Base-by-base conservation (phyloP, 352 stramenopile genomes). In the Phytophthora pseudosyringae region DNA sequence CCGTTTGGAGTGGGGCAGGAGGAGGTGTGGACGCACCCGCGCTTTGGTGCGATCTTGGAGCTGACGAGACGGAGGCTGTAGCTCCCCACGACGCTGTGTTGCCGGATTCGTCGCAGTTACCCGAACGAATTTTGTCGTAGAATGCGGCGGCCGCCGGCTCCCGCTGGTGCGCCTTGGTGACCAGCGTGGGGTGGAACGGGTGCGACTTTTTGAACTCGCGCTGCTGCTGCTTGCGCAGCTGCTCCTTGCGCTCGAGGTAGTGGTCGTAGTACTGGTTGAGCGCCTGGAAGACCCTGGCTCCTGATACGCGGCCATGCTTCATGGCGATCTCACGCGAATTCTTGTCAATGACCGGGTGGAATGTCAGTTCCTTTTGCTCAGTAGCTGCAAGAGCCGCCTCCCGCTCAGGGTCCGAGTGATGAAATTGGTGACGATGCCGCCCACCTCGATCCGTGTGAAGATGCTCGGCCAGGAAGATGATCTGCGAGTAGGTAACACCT, bases 191-290 rank as follows among this genome's bases (percentile, higher is more conserved):
- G 21, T 86, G 79, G 57, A 92, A 94, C 21, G 85, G 82, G 45
- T 90, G 82, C 7, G 71, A 28, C 41, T 81, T 77, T 9, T 71
- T 71, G 29, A 89, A 88, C 51, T 91, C 82, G 11, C 77, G 76
- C 53, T 86, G 69, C 3, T 81, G 70, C 62, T 90, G 80, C 44
- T 83, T 84, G 38, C 62, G 58, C 12, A 71, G 63, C 48, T 88
- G 73, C 48, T 81, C 68, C 26, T 85, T 85, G 16, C 78, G 76
- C 26, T 86, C 70, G 11, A 78, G 70, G 57, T 94, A 93, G 55
- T 91, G 83, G 21, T 88, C 75, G 33, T 83, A 88, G 57, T 93
- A 88, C 63, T 91, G 81, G 31, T 89, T 87, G 8, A 94, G 73
- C 6, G 79, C 75, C 9, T 81, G 39, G 50, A 92, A 93, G 12